Base-by-base conservation (phyloP, 75 land plant species). In the Selaginella tamariscina region DNA sequence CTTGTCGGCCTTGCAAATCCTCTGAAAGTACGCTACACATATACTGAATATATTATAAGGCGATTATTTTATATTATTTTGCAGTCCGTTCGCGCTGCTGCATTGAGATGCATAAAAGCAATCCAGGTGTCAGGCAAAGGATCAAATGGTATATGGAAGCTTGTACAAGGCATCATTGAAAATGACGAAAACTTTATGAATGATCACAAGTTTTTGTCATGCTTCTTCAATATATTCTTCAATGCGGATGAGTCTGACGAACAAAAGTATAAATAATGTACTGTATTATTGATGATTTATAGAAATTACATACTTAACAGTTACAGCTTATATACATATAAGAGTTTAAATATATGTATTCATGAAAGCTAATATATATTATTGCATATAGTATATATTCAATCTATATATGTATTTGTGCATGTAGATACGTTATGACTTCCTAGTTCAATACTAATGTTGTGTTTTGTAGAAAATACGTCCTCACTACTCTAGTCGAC, bases 401-500 rank as follows among this genome's bases (percentile, higher is more conserved):
- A n/a, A n/a, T n/a, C n/a, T n/a, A n/a, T n/a, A n/a, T n/a, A n/a
- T n/a, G n/a, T n/a, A n/a, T n/a, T n/a, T n/a, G n/a, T n/a, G n/a
- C n/a, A n/a, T n/a, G n/a, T n/a, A n/a, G n/a, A n/a, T n/a, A n/a
- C n/a, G n/a, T n/a, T n/a, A n/a, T n/a, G n/a, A n/a, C n/a, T n/a
- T n/a, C n/a, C n/a, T n/a, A n/a, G n/a, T n/a, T n/a, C n/a, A n/a
- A n/a, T n/a, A n/a, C n/a, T n/a, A n/a, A n/a, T n/a, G n/a, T n/a
- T n/a, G n/a, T n/a, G n/a, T n/a, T n/a, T 15, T 39, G 49, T 15
- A 39, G 49, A 15, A 39, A 39, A 39, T 39, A 5, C 49, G 15
- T 70, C 26, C 65, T 69, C 24, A 59, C 20, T 23, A 69, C 64
- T 31, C 27, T 70, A 18, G n/a, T 70, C 9, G 66, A 30, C 5